These are phyloP conservation scores for Cladorrhinum samala DNA, from an alignment of 495 filamentous ascomycete species.

Conservation along the genomic window DNA sequence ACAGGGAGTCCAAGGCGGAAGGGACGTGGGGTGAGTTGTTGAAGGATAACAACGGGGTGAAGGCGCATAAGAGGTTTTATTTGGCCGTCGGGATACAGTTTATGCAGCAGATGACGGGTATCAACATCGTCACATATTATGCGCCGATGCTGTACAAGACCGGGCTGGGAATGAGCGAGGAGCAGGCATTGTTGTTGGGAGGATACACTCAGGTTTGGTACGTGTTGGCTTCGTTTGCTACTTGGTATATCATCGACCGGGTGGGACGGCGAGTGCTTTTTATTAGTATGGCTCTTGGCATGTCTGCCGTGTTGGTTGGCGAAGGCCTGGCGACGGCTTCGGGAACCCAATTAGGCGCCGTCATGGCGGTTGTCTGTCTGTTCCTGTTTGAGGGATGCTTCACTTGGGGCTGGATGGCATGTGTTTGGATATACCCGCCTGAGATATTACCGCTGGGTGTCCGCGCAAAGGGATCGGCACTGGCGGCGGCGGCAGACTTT, in stretches of 20 bases:
- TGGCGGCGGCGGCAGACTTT: slow-evolving; percentile 59
- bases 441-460: slow-evolving; percentile 62
- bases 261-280: slow-evolving; percentile 47
- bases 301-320: slow-evolving; percentile 36
- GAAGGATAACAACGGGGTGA: slow-evolving; percentile 40
- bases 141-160: slow-evolving; percentile 47
- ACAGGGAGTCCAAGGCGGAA: slow-evolving; percentile 26
- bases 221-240: slow-evolving; percentile 32
- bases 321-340: slow-evolving; percentile 32
- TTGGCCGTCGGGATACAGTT: slow-evolving; percentile 44
- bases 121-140: slow-evolving; percentile 52
- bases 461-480: slow-evolving; percentile 57
- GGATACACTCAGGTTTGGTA: slow-evolving; percentile 42
- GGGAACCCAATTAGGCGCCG: slow-evolving; percentile 28
- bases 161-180: slow-evolving; percentile 46
- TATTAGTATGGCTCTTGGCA: slow-evolving; percentile 40
- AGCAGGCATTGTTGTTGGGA: slow-evolving; percentile 45
- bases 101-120: slow-evolving; percentile 46
- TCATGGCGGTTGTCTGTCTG: slow-evolving; percentile 34
- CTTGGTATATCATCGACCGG: slow-evolving; percentile 44
- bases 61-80: slow-evolving; percentile 42
- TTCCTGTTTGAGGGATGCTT: slow-evolving; percentile 41
- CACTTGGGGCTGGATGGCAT: slow-evolving; percentile 33
- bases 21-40: slow-evolving; percentile 33
- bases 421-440: slow-evolving; percentile 50